A percentile compares a stretch with the other conserved stretches of the same genome.
Conservation (phyloP, 2,329 filamentous ascomycete genomes). For the Phialemoniopsis sp. region DNA sequence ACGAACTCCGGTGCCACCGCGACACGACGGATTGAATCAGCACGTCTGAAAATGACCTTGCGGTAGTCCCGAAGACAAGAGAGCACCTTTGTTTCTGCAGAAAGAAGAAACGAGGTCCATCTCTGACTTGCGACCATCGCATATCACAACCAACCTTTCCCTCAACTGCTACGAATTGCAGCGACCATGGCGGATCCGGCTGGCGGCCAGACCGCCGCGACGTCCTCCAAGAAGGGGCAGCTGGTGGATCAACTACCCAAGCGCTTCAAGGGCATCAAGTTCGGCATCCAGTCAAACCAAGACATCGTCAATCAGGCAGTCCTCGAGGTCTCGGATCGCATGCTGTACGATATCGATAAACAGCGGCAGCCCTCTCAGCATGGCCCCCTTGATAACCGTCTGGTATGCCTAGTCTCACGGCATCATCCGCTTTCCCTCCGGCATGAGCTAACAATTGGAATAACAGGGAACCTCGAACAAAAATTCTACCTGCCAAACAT, state of each 20-base stretch:
- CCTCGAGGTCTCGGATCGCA: constrained; percentile 88
- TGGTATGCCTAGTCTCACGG: constrained; percentile 40
- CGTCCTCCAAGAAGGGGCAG: constrained; percentile 64
- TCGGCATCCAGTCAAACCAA: constrained; percentile 90
- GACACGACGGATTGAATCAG: too few species aligned
- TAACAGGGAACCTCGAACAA: constrained; percentile 78
- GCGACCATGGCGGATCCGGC: too few species aligned
- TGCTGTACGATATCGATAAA: constrained; percentile 86
- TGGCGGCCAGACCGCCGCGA: too few species aligned
- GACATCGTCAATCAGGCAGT: constrained; percentile 95
- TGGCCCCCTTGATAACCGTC: constrained; percentile 81
- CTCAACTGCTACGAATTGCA: too few species aligned
- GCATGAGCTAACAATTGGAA: constrained; percentile 1
- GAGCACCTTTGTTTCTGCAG: constrained; percentile 21
- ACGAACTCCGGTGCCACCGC: too few species aligned
- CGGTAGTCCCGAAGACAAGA: too few species aligned
- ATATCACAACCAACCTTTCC: too few species aligned
- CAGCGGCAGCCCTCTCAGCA: constrained; percentile 72
- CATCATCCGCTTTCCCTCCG: not conserved
- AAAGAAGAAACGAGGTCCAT: too few species aligned
- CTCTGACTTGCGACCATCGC: too few species aligned
- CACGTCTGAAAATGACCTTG: too few species aligned
- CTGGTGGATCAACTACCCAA: constrained; percentile 85
- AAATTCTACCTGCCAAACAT: constrained; percentile 73
- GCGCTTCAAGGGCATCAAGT: constrained; percentile 89